These are phyloP conservation scores for Actinidia chinensis DNA, from an alignment of 179 eudicot species.

Conservation along the genomic window DNA sequence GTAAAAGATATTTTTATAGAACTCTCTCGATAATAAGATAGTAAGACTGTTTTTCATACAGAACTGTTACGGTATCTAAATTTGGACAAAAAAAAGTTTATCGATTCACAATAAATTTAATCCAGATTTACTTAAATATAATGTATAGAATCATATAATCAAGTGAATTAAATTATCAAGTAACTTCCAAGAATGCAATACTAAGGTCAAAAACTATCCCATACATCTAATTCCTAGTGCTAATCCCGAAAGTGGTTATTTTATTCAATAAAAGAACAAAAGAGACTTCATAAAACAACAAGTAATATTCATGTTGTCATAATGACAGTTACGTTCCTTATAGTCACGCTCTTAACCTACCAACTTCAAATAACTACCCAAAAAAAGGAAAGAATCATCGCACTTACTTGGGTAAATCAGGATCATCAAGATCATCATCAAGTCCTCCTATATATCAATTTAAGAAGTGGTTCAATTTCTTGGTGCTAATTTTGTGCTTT, in stretches of 20 bases:
- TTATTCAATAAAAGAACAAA: not conserved
- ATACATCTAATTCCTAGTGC: not conserved
- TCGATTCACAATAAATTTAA: too few species aligned
- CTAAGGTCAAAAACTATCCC: not conserved
- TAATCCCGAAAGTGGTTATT: not conserved
- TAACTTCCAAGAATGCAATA: conserved; percentile 4
- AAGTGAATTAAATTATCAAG: not conserved
- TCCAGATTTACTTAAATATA: too few species aligned
- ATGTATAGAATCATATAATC: too few species aligned
- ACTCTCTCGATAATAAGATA: too few species aligned
- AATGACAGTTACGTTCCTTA: not conserved
- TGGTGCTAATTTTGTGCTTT: too few species aligned
- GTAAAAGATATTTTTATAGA: too few species aligned
- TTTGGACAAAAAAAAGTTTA: too few species aligned
- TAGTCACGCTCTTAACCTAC: not conserved
- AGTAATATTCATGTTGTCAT: not conserved
- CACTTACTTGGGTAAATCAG: conserved; percentile 47
- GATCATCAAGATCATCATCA: conserved; percentile 36
- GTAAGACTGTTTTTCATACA: too few species aligned
- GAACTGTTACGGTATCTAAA: too few species aligned
- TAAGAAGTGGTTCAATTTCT: too few species aligned
- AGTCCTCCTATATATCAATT: too few species aligned
- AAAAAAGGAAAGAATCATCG: not conserved
- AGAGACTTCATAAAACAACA: not conserved
- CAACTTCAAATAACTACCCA: not conserved